Evolutionary conservation across 495 filamentous ascomycete genomes (phyloP), one percentile per base, ranked within the genome.

Genomic region (Tuber microsphaerosporum): DNA sequence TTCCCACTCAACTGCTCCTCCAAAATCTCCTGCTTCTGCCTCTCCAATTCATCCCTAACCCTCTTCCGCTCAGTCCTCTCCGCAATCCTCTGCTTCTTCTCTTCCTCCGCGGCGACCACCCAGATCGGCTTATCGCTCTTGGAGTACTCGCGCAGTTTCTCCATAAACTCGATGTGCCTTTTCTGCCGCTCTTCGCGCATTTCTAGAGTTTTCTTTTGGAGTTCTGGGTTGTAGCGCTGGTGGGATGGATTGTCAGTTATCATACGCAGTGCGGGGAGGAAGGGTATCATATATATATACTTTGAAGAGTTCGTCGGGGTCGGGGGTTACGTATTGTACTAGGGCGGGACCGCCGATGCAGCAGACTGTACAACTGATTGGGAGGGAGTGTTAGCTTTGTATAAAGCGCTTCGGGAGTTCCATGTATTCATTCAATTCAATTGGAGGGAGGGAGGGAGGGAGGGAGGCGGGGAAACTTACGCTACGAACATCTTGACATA

Each of bases 101-200:
- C 85, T 41, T 89, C 89, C 83, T 90, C 91, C 46, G 89, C 88
- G 22, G 92, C 90, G 2, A 91, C 92, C 75, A 86, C 83, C 92
- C 92, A 94, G 82, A 94, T 96, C 56, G 92, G 92, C 85, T 96
- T 97, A 82, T 94, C 89, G 1, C 91, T 94, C 84, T 94, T 97
- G 14, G 93, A 92, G 86, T 94, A 92, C 79, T 94, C 88, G 87
- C 94, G 97, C 82, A 99, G 84, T 79, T 89, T 90, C 41, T 75
- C 86, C 45, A 98, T 90, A 81, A 96, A 97, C 74, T 94, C 89
- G 80, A 96, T 91, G 82, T 97, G 94, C 37, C 97, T 93, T 85
- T 96, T 87, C 78, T 93, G 89, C 73, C 87, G 88, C 78, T 89
- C 88, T 69, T 90, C 86, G 43, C 94, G 88, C 72, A 91, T 87